Evolutionary conservation across 1,284 basidiomycete genomes (phyloP), one percentile per base, ranked within the genome.

Genomic region (Ustilago cynodontis): DNA sequence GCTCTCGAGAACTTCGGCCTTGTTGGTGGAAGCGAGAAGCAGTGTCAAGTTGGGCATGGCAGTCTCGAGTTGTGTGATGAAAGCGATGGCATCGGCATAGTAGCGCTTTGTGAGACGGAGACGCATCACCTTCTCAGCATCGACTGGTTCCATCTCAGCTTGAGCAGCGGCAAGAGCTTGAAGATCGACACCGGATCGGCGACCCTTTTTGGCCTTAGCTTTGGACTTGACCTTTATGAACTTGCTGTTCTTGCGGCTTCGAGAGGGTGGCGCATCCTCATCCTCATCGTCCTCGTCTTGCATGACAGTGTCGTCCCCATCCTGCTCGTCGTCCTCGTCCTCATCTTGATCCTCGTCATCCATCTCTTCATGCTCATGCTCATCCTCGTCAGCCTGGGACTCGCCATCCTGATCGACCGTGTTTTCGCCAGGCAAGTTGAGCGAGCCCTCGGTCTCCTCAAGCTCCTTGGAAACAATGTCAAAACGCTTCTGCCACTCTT

Each of bases 1-100:
- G 11, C 93, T 90, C 86, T 98, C 96, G 71, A 98, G 88, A 0
- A 97, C 96, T 84, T 99, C 96, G 3, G 93, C 89, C 86, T 97
- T 98, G 88, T 91, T 94, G 59, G 92, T 98, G 39, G 93, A 94
- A 0, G 93, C 94, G 39, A 98, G 89, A 6, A 99, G 87, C 79
- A 93, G 90, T 55, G 90, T 90, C 51, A 96, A 89, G 0, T 89
- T 90, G 16, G 92, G 91, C 88, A 94, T 91, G 1, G 93, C 91
- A n/a, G 67, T 73, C 83, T 97, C 94, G 57, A 98, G 89, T 77
- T 91, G 90, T 29, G 90, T 90, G 82, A 98, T 95, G 86, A 98
- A 98, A 62, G 88, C 89, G 49, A 98, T 88, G 1, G 93, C 95
- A 80, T 98, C 96, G 0, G 90, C 88, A 84, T 93, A 95, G 88